A percentile compares a stretch with the other conserved stretches of the same genome.
Conservation (phyloP, 2,329 filamentous ascomycete genomes). For the Hymenoscyphus occultus region DNA sequence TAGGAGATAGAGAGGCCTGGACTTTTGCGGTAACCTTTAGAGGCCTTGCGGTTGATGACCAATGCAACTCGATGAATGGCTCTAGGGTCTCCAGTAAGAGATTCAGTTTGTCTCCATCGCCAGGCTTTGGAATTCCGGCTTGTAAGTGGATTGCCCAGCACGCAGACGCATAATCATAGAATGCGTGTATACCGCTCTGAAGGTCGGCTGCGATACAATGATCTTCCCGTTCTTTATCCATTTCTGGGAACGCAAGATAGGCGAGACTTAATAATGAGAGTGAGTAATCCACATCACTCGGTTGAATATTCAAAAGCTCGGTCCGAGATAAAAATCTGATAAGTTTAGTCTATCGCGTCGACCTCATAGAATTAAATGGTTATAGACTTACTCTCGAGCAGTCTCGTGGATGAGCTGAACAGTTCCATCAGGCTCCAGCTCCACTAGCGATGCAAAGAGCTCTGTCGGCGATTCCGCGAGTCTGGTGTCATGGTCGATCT, state of each 20-base stretch:
- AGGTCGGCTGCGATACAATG: slow-evolving; percentile 10
- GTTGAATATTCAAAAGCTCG: no score
- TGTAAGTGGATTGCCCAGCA: slow-evolving; percentile 34
- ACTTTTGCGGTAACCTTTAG: no score
- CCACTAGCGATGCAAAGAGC: slow-evolving; percentile 39
- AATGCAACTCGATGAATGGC: neutral
- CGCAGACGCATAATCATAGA: slow-evolving; percentile 34
- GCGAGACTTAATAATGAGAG: slow-evolving; percentile 17
- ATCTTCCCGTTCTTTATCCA: slow-evolving; percentile 16
- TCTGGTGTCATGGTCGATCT: slow-evolving; percentile 33
- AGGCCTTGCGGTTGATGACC: no score
- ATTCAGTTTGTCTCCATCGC: slow-evolving; percentile 4
- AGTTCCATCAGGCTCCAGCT: slow-evolving; percentile 37
- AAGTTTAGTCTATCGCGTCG: no score
- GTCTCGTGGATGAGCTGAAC: slow-evolving; percentile 8
- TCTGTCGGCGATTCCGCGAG: slow-evolving; percentile 33
- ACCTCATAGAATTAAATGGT: no score
- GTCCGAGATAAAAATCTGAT: no score
- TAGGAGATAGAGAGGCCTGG: neutral
- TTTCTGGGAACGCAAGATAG: slow-evolving; percentile 34
- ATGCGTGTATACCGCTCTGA: slow-evolving; percentile 26
- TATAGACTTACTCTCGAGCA: no score
- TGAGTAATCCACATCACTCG: no score
- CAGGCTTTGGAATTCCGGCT: slow-evolving; percentile 14
- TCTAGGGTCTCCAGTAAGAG: neutral